Base-by-base conservation (phyloP, 495 filamentous ascomycete species). In the Cudoniella acicularis region DNA sequence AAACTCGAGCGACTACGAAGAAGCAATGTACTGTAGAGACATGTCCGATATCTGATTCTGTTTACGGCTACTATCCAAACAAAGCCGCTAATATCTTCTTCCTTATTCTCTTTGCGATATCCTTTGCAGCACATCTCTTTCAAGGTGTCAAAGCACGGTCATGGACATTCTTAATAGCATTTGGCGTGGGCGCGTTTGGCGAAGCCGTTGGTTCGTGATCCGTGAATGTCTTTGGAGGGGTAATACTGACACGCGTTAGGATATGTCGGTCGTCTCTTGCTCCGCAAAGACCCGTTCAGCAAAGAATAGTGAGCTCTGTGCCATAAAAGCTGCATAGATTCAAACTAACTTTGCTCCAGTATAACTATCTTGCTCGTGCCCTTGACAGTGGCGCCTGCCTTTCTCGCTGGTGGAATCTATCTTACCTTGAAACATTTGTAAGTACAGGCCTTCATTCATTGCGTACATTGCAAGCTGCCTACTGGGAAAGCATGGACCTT, bases 361-460 rank as follows among this genome's bases (percentile, higher is more conserved):
- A 76, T 79, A 63, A 55, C 76, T 46, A 75, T 79, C n/a, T 78
- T 84, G 69, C 79, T 86, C 59, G 78, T 81, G 68, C 72, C 68
- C 58, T 70, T 87, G 10, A 87, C 83, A 23, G 77, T 88, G 50
- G 84, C 70, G 9, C 85, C 85, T 1, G 80, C 81, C 54, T 86
- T 87, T 67, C 62, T 88, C 41, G 73, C 80, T 17, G 85, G 80
- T 3, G 80, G 80, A 77, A 30, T 62, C 17, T 73, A 69, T 60
- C 70, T 88, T 11, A 87, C 83, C 23, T 77, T 89, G 52, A 84
- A 71, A 13, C 85, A 86, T 2, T 71, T 83, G 55, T 54, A 40
- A 40, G 57, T 53, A 41, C 49, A 8, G n/a, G n/a, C n/a, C n/a
- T n/a, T n/a, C n/a, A n/a, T n/a, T n/a, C n/a, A n/a, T n/a, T n/a